Conservation (phyloP, 2,329 filamentous ascomycete genomes). For the Colletotrichum siamense region DNA sequence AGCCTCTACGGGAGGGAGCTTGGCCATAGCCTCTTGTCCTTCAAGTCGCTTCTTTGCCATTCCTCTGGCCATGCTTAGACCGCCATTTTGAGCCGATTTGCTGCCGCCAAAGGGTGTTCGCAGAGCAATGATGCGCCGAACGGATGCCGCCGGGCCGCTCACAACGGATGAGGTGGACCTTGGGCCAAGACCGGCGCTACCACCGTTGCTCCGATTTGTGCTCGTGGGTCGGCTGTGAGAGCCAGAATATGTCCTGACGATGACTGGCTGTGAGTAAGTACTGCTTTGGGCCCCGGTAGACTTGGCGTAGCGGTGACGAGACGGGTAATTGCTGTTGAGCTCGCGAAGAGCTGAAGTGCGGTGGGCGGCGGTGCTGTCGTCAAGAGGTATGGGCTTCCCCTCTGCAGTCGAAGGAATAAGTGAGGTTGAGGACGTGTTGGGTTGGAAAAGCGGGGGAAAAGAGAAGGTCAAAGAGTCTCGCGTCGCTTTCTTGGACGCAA, state of each 20-base stretch:
- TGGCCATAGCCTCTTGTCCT: conserved; percentile 38
- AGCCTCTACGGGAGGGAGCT: conserved; percentile 65
- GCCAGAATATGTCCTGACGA: conserved; percentile 68
- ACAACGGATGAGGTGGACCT: conserved; percentile 5
- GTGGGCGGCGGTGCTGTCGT: conserved; percentile 60
- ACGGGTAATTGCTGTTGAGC: conserved; percentile 63
- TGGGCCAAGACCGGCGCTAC: neutral
- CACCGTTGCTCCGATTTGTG: conserved; percentile 28
- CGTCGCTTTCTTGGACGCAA: conserved; percentile 8
- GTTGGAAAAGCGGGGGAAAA: conserved; percentile 53
- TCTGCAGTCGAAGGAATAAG: conserved; percentile 60
- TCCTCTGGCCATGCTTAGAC: conserved; percentile 49
- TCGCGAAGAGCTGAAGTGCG: conserved; percentile 66
- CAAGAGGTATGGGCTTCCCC: conserved; percentile 60
- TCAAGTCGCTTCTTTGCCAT: conserved; percentile 41
- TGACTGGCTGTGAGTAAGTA: conserved; percentile 69
- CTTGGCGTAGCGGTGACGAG: conserved; percentile 61
- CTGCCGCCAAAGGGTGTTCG: conserved; percentile 33
- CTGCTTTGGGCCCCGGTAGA: conserved; percentile 60
- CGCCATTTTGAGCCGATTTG: conserved; percentile 40
- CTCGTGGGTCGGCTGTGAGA: conserved; percentile 38
- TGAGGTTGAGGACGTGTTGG: conserved; percentile 57
- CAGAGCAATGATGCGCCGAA: conserved; percentile 24
- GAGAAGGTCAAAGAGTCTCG: conserved; percentile 49
- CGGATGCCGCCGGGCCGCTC: conserved; percentile 23